Evolutionary conservation across 495 filamentous ascomycete species (phyloP).

Genomic region (Staphylotrichum tortipilum): DNA sequence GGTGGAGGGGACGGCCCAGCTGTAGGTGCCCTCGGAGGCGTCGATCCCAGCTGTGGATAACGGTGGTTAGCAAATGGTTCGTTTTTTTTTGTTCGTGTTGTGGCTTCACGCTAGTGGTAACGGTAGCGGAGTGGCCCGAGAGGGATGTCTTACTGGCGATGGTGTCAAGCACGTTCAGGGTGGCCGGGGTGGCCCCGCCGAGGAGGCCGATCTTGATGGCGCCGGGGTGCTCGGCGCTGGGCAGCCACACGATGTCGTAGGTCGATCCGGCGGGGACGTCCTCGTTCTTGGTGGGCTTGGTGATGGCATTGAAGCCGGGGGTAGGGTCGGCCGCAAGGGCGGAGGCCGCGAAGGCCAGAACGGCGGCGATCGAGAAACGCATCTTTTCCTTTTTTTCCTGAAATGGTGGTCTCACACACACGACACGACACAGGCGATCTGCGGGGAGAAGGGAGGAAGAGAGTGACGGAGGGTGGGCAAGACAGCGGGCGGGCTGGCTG

Average conservation of each 20-base stretch:
- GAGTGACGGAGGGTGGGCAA: neutral
- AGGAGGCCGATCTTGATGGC: slow-evolving; percentile 33
- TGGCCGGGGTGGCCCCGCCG: slow-evolving; percentile 25
- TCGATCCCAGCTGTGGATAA: slow-evolving; percentile 22
- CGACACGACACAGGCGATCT: too few relatives aligned
- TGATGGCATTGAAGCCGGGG: slow-evolving; percentile 33
- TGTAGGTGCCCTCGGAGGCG: slow-evolving; percentile 20
- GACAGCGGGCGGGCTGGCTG: neutral
- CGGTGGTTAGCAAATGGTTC: slow-evolving; percentile 14
- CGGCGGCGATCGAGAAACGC: slow-evolving; percentile 34
- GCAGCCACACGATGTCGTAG: slow-evolving; percentile 27
- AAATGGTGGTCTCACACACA: too few relatives aligned
- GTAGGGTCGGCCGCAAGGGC: slow-evolving; percentile 31
- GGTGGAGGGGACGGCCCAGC: slow-evolving; percentile 31
- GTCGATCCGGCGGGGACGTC: slow-evolving; percentile 32
- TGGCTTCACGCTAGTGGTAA: too few relatives aligned
- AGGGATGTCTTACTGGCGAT: slow-evolving; percentile 32
- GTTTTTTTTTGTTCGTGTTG: too few relatives aligned
- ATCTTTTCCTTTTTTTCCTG: slow-evolving; percentile 26
- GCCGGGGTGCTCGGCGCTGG: slow-evolving; percentile 22
- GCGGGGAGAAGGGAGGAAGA: too few relatives aligned
- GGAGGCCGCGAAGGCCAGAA: slow-evolving; percentile 36
- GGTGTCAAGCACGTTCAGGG: slow-evolving; percentile 20
- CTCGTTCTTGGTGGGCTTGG: slow-evolving; percentile 26
- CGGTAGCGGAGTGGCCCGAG: too few relatives aligned